Evolutionary conservation across 2,329 filamentous ascomycete species (phyloP).

Genomic region (Aspergillus carbonarius): DNA sequence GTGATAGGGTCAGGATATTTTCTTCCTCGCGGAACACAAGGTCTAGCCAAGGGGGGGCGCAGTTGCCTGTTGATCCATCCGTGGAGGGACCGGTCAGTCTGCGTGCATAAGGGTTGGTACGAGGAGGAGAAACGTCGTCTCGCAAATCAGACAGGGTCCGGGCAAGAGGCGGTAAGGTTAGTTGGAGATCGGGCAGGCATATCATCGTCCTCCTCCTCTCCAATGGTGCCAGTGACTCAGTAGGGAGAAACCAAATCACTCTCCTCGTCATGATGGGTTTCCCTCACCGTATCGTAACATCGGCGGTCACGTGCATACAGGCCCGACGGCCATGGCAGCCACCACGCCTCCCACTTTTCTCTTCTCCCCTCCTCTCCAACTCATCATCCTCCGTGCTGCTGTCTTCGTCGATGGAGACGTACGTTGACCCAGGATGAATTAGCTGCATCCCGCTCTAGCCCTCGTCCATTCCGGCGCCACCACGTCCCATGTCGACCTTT

Average conservation of each 20-base stretch:
- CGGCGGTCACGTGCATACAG: not conserved
- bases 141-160: not conserved
- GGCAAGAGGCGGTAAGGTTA: constrained; percentile 3
- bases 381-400: not conserved
- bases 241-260: not conserved
- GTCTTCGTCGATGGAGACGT: not conserved
- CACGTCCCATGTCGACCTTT: constrained; percentile 69
- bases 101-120: not conserved
- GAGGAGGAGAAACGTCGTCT: not conserved
- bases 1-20: constrained; percentile 13
- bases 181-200: not conserved
- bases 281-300: not conserved
- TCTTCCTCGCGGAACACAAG: not conserved
- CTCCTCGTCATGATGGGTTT: constrained; percentile 1
- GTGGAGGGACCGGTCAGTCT: not conserved
- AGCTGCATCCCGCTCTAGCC: not conserved
- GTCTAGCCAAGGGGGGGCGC: constrained; percentile 8
- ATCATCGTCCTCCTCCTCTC: not conserved
- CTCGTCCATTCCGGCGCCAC: not conserved
- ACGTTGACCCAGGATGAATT: not conserved
- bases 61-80: constrained; percentile 3
- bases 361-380: not conserved
- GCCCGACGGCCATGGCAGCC: not conserved
- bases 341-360: not conserved
- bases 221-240: not conserved